These are phyloP conservation scores for Stramenopiles sp. DNA, from an alignment of 352 stramenopile species.

Conservation along the genomic window DNA sequence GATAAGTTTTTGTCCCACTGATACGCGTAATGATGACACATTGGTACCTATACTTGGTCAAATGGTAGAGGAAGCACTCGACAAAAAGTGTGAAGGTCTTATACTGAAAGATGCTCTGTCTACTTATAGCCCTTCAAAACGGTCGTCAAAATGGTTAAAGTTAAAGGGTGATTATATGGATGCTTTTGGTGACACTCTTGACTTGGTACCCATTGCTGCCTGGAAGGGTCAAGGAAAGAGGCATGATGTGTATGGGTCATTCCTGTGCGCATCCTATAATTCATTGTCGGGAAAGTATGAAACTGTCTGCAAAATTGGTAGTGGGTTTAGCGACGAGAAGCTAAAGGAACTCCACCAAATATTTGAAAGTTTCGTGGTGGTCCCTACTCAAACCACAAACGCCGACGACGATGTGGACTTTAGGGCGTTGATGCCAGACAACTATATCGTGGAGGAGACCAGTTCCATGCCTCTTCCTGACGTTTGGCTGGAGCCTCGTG, in stretches of 20 bases:
- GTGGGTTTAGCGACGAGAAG: constrained; percentile 92
- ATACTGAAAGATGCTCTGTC: constrained; percentile 86
- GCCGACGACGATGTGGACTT: neutral
- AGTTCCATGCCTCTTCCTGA: neutral
- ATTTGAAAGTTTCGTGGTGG: no score
- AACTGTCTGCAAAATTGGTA: constrained; percentile 92
- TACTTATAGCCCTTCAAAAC: constrained; percentile 88
- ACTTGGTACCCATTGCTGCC: constrained; percentile 93
- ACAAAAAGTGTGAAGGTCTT: constrained; percentile 80
- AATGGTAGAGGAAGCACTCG: constrained; percentile 82
- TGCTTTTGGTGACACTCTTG: constrained; percentile 86
- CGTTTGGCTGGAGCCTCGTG: constrained; percentile 76
- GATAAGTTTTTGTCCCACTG: no score
- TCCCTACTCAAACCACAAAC: no score
- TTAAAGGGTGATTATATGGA: constrained; percentile 99
- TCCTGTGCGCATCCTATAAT: constrained; percentile 94
- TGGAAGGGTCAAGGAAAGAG: constrained; percentile 86
- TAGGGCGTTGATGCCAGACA: neutral
- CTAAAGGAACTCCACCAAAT: constrained; percentile 61
- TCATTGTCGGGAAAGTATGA: constrained; percentile 91
- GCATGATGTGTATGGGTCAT: constrained; percentile 89
- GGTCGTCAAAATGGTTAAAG: constrained; percentile 98
- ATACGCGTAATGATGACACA: constrained; percentile 25
- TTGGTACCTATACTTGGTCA: constrained; percentile 50
- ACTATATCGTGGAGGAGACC: neutral